These are phyloP conservation scores for Verticillium alfalfae DNA, from an alignment of 2,329 filamentous ascomycete genomes.

Conservation along the genomic window DNA sequence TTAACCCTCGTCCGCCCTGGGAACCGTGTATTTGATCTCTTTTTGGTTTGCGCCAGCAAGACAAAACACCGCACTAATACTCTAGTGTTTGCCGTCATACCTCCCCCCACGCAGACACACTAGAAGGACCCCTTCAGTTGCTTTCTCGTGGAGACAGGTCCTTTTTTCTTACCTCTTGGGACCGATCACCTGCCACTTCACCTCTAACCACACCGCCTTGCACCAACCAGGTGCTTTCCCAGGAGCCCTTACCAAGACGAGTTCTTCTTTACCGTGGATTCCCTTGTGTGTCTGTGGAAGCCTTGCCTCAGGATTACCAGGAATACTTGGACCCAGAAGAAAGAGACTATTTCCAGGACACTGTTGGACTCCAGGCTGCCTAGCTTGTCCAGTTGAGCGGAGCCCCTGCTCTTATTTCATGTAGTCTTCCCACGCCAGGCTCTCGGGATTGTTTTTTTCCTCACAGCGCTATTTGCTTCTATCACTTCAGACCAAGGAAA, in stretches of 20 bases:
- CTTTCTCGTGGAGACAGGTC: slow-evolving; percentile 11
- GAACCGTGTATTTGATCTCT: slow-evolving; percentile 8
- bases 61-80: slow-evolving; percentile 12
- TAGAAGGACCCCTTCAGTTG: slow-evolving; percentile 10
- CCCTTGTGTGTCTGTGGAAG: slow-evolving; percentile 12
- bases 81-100: slow-evolving; percentile 8
- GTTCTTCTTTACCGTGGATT: slow-evolving; percentile 12
- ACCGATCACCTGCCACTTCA: slow-evolving; percentile 12
- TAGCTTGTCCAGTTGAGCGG: slow-evolving; percentile 4
- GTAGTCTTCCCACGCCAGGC: slow-evolving; percentile 9
- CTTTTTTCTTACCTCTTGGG: slow-evolving; percentile 9
- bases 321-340: slow-evolving; percentile 12
- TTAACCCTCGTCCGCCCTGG: slow-evolving; percentile 11
- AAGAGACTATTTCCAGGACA: slow-evolving; percentile 9
- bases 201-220: slow-evolving; percentile 11
- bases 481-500: slow-evolving; percentile 13
- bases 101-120: slow-evolving; percentile 4
- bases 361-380: slow-evolving; percentile 6
- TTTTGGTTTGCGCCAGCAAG: slow-evolving; percentile 13
- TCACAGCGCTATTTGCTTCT: not conserved
- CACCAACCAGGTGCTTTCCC: slow-evolving; percentile 9
- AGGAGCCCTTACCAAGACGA: slow-evolving; percentile 12
- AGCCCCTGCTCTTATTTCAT: slow-evolving; percentile 13
- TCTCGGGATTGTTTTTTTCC: not conserved
- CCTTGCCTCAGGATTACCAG: slow-evolving; percentile 10